phyloP scores from a whole-genome alignment of 805 yeast genomes.

The Metschnikowia proteae region DNA sequence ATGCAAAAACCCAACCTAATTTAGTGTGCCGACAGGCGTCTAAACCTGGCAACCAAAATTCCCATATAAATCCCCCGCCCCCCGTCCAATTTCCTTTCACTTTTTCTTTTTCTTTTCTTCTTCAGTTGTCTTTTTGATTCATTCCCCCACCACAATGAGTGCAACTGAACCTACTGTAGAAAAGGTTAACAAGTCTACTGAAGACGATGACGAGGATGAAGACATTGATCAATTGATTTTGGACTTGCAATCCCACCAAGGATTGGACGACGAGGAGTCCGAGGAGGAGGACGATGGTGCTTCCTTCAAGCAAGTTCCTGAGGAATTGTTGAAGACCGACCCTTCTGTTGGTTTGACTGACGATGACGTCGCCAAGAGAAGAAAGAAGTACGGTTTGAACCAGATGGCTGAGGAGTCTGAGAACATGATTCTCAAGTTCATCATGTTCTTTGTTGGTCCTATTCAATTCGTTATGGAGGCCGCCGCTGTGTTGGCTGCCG shows the following conservation, averaged over 20 bases:
- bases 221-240: constrained; percentile 62
- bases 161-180: constrained; percentile 53
- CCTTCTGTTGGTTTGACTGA: constrained; percentile 70
- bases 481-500: constrained; percentile 92
- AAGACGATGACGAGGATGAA: constrained; percentile 48
- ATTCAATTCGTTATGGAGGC: constrained; percentile 97
- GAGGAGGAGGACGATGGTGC: constrained; percentile 32
- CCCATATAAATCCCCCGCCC: constrained; percentile 17
- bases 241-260: constrained; percentile 72
- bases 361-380: constrained; percentile 76
- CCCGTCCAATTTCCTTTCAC: constrained; percentile 7
- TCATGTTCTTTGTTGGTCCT: constrained; percentile 90
- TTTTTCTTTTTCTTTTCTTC: constrained; percentile 8
- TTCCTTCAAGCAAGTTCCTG: constrained; percentile 71
- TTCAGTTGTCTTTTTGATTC: constrained; percentile 14
- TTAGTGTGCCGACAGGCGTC: constrained; percentile 6
- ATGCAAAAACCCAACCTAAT: constrained; percentile 3
- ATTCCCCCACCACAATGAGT: constrained; percentile 19
- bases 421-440: constrained; percentile 72
- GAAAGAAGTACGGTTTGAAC: constrained; percentile 87
- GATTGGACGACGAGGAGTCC: constrained; percentile 25
- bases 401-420: constrained; percentile 89
- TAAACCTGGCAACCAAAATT: constrained; percentile 5
- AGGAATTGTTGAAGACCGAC: constrained; percentile 79
- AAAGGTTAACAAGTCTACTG: constrained; percentile 49